phyloP scores from a whole-genome alignment of 2,329 filamentous ascomycete species.

The Botryotinia globosa region DNA sequence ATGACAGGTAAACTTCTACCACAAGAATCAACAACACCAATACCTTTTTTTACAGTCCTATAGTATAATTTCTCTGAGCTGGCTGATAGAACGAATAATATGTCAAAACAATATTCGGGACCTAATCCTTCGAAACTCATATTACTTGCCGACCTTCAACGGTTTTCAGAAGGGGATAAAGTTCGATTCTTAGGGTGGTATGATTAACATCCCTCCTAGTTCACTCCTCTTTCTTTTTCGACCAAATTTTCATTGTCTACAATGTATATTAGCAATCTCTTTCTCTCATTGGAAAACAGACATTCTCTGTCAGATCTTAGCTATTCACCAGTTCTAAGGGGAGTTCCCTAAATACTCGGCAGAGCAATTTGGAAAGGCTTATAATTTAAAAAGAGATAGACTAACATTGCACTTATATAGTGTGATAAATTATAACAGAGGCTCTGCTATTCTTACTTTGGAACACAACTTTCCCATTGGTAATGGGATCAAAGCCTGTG shows the following conservation, averaged over 20 bases:
- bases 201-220: slow-evolving; percentile 37
- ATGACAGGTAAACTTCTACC: neutral
- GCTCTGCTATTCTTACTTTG: slow-evolving; percentile 60
- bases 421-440: slow-evolving; percentile 55
- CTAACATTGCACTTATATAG: slow-evolving; percentile 41
- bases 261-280: neutral
- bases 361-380: neutral
- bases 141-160: slow-evolving; percentile 35
- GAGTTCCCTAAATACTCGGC: neutral
- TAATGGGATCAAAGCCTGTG: slow-evolving; percentile 50
- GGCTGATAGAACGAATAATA: neutral
- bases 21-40: neutral
- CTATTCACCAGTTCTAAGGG: neutral
- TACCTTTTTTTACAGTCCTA: neutral
- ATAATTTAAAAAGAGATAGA: neutral
- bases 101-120: slow-evolving; percentile 32
- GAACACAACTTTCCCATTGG: slow-evolving; percentile 61
- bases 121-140: slow-evolving; percentile 33
- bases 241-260: neutral
- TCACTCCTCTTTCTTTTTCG: neutral
- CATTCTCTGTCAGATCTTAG: neutral
- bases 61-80: neutral
- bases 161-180: slow-evolving; percentile 53
- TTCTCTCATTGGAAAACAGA: neutral
- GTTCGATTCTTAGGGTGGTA: slow-evolving; percentile 92